Percentiles rank a stretch among this genome's conserved stretches.
Evolutionary conservation across 2,329 filamentous ascomycete species (phyloP).

Genomic region (Claviceps monticola): DNA sequence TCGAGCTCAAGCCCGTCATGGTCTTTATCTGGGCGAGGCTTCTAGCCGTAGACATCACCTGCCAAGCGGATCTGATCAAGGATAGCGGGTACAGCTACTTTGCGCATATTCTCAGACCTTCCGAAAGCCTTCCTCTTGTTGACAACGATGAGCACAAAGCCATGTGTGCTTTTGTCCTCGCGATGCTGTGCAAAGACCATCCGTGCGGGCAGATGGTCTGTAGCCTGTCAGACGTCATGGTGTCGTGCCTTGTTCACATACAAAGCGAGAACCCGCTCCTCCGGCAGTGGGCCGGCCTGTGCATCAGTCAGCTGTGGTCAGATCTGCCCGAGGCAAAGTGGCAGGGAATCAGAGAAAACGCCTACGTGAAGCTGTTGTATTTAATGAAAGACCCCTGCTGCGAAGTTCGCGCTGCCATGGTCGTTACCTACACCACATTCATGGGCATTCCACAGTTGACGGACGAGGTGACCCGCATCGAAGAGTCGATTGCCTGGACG

Average conservation of each 20-base stretch:
- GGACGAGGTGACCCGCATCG: slow-evolving; percentile 77
- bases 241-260: slow-evolving; percentile 72
- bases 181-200: slow-evolving; percentile 93
- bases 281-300: slow-evolving; percentile 90
- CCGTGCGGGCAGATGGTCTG: slow-evolving; percentile 85
- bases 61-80: slow-evolving; percentile 86
- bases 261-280: slow-evolving; percentile 73
- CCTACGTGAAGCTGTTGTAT: slow-evolving; percentile 66
- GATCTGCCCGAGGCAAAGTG: slow-evolving; percentile 89
- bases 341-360: slow-evolving; percentile 81
- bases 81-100: slow-evolving; percentile 98
- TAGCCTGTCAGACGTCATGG: slow-evolving; percentile 79
- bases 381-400: slow-evolving; percentile 76
- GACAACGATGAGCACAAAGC: slow-evolving; percentile 91
- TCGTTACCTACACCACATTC: slow-evolving; percentile 88
- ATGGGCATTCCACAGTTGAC: slow-evolving; percentile 87
- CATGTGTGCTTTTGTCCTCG: slow-evolving; percentile 96
- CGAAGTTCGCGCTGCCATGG: slow-evolving; percentile 84
- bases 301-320: slow-evolving; percentile 87
- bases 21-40: slow-evolving; percentile 98
- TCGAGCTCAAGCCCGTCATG: slow-evolving; percentile 95
- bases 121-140: slow-evolving; percentile 67
- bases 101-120: slow-evolving; percentile 77
- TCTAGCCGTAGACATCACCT: slow-evolving; percentile 85
- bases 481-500: slow-evolving; percentile 80